These are phyloP conservation scores for Lactarius deliciosus DNA, from an alignment of 768 basidiomycete genomes.

Conservation along the genomic window DNA sequence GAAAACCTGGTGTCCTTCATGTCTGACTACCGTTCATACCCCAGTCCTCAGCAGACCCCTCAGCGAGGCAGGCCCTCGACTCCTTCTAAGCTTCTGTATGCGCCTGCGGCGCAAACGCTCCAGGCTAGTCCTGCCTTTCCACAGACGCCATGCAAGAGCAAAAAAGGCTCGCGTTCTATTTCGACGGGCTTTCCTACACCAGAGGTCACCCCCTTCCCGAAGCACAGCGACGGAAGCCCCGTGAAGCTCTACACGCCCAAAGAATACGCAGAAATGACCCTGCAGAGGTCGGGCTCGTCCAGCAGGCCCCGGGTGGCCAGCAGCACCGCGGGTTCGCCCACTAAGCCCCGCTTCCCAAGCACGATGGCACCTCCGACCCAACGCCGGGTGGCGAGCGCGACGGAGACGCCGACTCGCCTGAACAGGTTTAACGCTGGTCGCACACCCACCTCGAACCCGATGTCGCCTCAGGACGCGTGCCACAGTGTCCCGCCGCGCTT, in stretches of 20 bases:
- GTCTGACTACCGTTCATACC: conserved; percentile 1
- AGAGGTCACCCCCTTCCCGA: conserved; percentile 1
- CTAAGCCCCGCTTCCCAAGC: conserved; percentile 2
- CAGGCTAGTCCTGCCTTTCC: neutral
- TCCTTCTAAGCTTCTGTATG: neutral
- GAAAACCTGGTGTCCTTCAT: conserved; percentile 6
- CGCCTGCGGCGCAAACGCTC: neutral
- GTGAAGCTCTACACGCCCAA: conserved; percentile 7
- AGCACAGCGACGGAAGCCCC: neutral
- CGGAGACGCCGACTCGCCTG: neutral
- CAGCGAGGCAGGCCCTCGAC: conserved; percentile 13
- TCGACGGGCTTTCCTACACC: neutral
- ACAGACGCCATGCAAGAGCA: neutral
- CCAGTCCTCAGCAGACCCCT: neutral
- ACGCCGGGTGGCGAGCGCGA: conserved; percentile 2
- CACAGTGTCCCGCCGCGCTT: neutral
- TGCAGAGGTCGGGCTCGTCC: neutral
- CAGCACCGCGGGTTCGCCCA: neutral
- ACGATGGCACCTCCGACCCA: conserved; percentile 3
- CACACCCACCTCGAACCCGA: neutral
- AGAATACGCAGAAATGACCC: neutral
- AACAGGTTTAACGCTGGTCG: no score
- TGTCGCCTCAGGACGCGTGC: neutral
- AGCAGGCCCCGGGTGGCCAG: neutral
- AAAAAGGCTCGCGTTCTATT: neutral